These are phyloP conservation scores for Lactifluus rugatus DNA, from an alignment of 768 basidiomycete species.

Conservation along the genomic window DNA sequence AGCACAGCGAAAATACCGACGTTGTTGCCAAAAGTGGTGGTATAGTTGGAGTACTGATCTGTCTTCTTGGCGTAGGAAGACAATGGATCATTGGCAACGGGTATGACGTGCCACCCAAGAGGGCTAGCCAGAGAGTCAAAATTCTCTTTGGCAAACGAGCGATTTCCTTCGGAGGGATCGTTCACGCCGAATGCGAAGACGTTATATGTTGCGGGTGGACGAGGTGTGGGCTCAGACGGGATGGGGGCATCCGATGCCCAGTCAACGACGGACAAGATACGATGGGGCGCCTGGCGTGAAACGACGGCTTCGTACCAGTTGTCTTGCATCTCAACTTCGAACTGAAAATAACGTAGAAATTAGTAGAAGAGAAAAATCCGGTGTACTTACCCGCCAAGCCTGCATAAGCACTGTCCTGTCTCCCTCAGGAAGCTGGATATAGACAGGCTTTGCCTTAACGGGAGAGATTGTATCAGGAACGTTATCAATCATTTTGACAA, in stretches of 20 bases:
- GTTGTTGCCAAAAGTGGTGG: conserved; percentile 84
- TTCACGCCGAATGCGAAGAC: conserved; percentile 79
- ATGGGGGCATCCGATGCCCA: conserved; percentile 80
- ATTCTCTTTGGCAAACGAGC: conserved; percentile 50
- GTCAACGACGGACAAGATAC: conserved; percentile 83
- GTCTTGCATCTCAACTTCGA: conserved; percentile 88
- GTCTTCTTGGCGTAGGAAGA: conserved; percentile 20
- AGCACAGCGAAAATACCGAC: conserved; percentile 28
- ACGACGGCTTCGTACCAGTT: conserved; percentile 96
- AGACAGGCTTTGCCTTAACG: conserved; percentile 71
- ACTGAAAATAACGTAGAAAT: conserved; percentile 30
- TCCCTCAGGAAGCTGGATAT: conserved; percentile 70
- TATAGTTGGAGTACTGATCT: conserved; percentile 41
- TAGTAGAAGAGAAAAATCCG: not conserved
- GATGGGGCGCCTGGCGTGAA: conserved; percentile 59
- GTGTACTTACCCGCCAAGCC: conserved; percentile 64
- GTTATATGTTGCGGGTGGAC: conserved; percentile 40
- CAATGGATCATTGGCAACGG: conserved; percentile 57
- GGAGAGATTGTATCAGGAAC: conserved; percentile 74
- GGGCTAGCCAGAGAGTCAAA: conserved; percentile 76
- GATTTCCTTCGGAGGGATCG: conserved; percentile 66
- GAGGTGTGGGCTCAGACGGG: conserved; percentile 25
- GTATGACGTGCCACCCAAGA: conserved; percentile 85
- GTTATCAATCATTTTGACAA: conserved; percentile 39
- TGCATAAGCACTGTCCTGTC: conserved; percentile 53